Conservation (phyloP, 1,284 basidiomycete genomes). For the Microstroma glucosiphilum region DNA sequence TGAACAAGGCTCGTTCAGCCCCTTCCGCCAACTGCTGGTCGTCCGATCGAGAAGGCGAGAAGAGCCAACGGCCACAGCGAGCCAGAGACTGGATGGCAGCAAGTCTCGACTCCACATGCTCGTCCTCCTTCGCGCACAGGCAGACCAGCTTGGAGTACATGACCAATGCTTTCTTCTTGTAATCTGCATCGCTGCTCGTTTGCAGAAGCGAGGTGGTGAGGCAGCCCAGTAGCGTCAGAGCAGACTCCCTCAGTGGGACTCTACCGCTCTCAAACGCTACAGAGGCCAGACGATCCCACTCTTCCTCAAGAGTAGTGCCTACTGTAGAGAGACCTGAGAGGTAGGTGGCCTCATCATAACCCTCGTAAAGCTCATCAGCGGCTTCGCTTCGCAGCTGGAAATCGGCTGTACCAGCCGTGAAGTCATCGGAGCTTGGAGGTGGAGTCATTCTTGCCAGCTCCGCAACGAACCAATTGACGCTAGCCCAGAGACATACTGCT, state of each 20-base stretch:
- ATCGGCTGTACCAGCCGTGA: background rate
- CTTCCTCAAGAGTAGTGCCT: background rate
- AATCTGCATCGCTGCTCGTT: background rate
- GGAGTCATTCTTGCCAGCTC: background rate
- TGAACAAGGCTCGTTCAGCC: background rate
- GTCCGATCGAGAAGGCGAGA: background rate
- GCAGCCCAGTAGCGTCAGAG: background rate
- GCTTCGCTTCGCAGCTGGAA: background rate
- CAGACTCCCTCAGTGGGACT: background rate
- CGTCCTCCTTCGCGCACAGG: background rate
- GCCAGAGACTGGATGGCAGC: slow-evolving; percentile 1
- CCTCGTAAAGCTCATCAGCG: background rate
- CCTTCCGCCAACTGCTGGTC: background rate
- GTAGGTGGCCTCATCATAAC: background rate
- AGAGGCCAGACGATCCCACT: background rate
- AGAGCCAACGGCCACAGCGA: background rate
- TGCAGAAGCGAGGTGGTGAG: background rate
- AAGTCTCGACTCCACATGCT: slow-evolving; percentile 2
- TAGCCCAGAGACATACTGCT: slow-evolving; percentile 45
- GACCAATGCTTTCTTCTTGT: background rate
- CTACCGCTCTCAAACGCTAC: background rate
- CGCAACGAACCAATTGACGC: slow-evolving; percentile 49
- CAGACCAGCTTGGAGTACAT: background rate
- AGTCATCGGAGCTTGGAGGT: no score
- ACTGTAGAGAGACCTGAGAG: background rate